Percentiles rank a stretch among this genome's conserved stretches.
Evolutionary conservation across 1,284 basidiomycete species (phyloP).

Genomic region (Ustilago sp.): DNA sequence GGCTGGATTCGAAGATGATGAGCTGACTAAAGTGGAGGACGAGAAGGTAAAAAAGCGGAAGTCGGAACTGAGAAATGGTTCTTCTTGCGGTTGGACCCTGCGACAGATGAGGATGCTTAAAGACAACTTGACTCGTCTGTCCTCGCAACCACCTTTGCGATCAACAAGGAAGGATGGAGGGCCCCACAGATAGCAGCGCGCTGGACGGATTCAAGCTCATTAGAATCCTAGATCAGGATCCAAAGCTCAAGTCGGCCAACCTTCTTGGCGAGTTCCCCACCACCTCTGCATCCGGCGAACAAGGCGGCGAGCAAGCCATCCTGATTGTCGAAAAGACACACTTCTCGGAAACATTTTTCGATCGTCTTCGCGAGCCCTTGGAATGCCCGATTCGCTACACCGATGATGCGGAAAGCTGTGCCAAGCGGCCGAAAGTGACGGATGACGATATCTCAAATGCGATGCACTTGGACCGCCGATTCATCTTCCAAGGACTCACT

Average conservation of each 20-base stretch:
- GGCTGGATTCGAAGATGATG: background rate
- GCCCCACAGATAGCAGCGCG: background rate
- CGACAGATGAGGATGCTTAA: background rate
- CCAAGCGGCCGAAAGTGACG: conserved; percentile 7
- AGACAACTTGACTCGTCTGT: background rate
- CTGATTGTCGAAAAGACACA: conserved; percentile 66
- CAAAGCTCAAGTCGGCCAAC: conserved; percentile 46
- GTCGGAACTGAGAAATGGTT: conserved; percentile 23
- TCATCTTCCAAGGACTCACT: conserved; percentile 30
- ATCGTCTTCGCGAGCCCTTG: background rate
- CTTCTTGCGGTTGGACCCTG: conserved; percentile 27
- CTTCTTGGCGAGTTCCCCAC: conserved; percentile 37
- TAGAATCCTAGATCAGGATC: conserved; percentile 55
- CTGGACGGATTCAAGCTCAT: conserved; percentile 57
- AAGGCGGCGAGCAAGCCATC: conserved; percentile 44
- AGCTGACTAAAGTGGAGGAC: conserved; percentile 45
- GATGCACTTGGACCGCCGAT: background rate
- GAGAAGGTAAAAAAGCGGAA: conserved; percentile 17
- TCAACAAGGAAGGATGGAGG: background rate
- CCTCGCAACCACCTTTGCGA: background rate
- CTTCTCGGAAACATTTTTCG: conserved; percentile 51
- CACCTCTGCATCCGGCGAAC: background rate
- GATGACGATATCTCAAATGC: background rate
- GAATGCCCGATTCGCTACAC: background rate
- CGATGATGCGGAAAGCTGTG: background rate